phyloP scores from a whole-genome alignment of 176 grass and related monocot genomes.

The Zoysia japonica region DNA sequence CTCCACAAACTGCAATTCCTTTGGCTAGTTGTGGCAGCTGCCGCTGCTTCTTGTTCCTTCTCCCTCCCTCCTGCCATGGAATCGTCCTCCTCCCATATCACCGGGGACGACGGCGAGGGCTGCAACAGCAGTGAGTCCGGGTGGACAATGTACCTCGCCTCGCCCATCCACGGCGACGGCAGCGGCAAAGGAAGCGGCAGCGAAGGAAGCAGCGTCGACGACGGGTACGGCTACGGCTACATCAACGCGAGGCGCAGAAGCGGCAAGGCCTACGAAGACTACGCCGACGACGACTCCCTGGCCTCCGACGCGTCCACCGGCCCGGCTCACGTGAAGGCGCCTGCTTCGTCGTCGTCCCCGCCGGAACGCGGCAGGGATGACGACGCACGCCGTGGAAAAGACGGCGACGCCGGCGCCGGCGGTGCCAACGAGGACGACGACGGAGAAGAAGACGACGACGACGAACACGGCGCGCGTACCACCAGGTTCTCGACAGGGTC shows the following conservation, averaged over 20 bases:
- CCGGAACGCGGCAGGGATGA: conserved; percentile 9
- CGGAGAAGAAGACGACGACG: neutral
- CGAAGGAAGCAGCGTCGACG: conserved; percentile 53
- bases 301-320: conserved; percentile 89
- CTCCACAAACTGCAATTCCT: conserved; percentile 16
- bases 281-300: conserved; percentile 61
- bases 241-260: conserved; percentile 24
- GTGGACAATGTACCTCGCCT: conserved; percentile 90
- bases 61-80: conserved; percentile 43
- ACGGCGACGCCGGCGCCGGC: neutral
- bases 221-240: conserved; percentile 34
- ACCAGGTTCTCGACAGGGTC: conserved; percentile 34
- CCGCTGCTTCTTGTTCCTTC: neutral
- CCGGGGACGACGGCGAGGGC: conserved; percentile 63
- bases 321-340: conserved; percentile 45
- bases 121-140: conserved; percentile 86
- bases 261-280: conserved; percentile 35
- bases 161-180: conserved; percentile 62
- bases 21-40: conserved; percentile 11
- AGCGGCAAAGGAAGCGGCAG: conserved; percentile 41
- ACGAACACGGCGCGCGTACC: neutral
- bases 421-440: neutral
- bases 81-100: conserved; percentile 61
- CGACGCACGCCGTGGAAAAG: neutral
- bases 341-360: neutral